A percentile compares a stretch with the other conserved stretches of the same genome.
Conservation (phyloP, 2,329 filamentous ascomycete species). For the Juglanconis juglandina region DNA sequence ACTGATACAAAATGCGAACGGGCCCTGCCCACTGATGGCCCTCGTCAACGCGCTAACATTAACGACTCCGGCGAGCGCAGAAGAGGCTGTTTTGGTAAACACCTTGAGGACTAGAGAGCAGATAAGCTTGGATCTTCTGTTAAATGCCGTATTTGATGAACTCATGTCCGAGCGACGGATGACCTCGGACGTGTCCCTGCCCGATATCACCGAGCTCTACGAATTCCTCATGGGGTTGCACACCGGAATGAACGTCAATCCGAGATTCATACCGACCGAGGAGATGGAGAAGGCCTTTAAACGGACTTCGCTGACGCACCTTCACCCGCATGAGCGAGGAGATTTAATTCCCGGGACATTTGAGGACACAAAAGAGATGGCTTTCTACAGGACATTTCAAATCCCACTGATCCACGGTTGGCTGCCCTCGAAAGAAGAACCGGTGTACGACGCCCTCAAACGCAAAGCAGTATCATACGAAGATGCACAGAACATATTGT, state of each 20-base stretch:
- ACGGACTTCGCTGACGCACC: conserved; percentile 50
- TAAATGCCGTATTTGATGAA: conserved; percentile 91
- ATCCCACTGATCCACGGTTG: conserved; percentile 91
- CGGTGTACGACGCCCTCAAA: conserved; percentile 66
- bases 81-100: conserved; percentile 70
- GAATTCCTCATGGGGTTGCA: conserved; percentile 83
- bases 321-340: conserved; percentile 48
- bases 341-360: conserved; percentile 67
- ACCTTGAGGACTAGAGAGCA: conserved; percentile 78
- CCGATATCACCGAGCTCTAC: conserved; percentile 86
- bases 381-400: conserved; percentile 84
- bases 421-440: conserved; percentile 68
- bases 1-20: conserved; percentile 88
- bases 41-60: conserved; percentile 89
- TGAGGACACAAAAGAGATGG: conserved; percentile 82
- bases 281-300: conserved; percentile 45
- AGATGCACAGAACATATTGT: conserved; percentile 84
- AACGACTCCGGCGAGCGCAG: conserved; percentile 64
- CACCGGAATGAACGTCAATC: conserved; percentile 98
- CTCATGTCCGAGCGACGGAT: conserved; percentile 74
- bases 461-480: conserved; percentile 83
- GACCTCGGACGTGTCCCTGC: conserved; percentile 61
- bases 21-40: conserved; percentile 87
- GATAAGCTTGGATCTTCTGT: conserved; percentile 77
- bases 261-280: conserved; percentile 68